These are phyloP conservation scores for Syncephalastrum sp. DNA, from an alignment of 371 early-diverging fungal species.

Conservation along the genomic window DNA sequence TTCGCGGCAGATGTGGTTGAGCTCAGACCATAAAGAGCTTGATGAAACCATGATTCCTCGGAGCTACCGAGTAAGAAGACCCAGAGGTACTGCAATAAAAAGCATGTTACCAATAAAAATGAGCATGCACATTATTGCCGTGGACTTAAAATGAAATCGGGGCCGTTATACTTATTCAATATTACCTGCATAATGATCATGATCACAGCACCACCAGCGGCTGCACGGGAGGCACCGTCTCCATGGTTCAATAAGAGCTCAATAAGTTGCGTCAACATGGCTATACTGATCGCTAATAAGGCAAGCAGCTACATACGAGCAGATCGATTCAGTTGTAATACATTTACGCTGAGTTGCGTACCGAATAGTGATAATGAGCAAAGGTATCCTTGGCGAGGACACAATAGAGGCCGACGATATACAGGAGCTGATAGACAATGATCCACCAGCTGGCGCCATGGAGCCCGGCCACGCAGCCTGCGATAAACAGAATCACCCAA, in stretches of 20 bases:
- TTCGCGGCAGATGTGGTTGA: neutral
- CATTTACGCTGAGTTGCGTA: too few species aligned
- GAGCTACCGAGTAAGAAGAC: slow-evolving; percentile 71
- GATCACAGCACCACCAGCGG: slow-evolving; percentile 61
- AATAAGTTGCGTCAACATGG: slow-evolving; percentile 44
- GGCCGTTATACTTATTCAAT: neutral
- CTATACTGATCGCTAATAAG: slow-evolving; percentile 56
- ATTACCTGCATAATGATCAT: slow-evolving; percentile 55
- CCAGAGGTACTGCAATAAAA: slow-evolving; percentile 57
- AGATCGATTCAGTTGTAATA: neutral
- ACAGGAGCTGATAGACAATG: slow-evolving; percentile 19
- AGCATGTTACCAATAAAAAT: slow-evolving; percentile 7
- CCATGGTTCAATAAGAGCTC: slow-evolving; percentile 16
- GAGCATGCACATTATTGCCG: neutral
- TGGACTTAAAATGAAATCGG: neutral
- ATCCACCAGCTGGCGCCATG: slow-evolving; percentile 27
- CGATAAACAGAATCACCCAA: slow-evolving; percentile 18
- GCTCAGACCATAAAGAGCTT: slow-evolving; percentile 9
- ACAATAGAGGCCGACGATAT: slow-evolving; percentile 13
- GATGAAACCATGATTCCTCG: slow-evolving; percentile 56
- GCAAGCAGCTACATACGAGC: slow-evolving; percentile 42
- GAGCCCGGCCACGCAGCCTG: slow-evolving; percentile 11
- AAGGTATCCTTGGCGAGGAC: slow-evolving; percentile 15
- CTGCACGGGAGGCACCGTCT: slow-evolving; percentile 29
- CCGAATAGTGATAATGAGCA: slow-evolving; percentile 12